Conservation (phyloP, 2,329 filamentous ascomycete genomes). For the Verticillium nonalfalfae region DNA sequence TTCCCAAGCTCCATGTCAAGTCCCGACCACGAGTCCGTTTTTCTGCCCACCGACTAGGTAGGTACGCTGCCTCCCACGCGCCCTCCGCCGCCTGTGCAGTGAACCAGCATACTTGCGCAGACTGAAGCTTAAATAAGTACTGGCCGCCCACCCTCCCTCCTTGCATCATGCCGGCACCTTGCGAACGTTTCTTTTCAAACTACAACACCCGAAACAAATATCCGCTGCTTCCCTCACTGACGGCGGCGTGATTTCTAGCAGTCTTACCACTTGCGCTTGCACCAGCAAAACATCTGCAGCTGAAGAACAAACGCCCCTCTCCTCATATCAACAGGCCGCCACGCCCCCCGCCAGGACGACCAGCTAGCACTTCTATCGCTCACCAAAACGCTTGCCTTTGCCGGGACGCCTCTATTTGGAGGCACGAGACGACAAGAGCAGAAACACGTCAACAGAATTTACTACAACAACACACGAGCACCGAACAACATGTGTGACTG, state of each 20-base stretch:
- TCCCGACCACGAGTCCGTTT: neutral
- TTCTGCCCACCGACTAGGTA: neutral
- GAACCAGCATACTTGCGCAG: neutral
- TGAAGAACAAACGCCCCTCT: neutral
- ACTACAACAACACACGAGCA: neutral
- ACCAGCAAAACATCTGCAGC: neutral
- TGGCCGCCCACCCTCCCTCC: neutral
- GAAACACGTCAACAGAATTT: neutral
- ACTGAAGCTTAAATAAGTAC: neutral
- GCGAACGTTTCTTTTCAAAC: neutral
- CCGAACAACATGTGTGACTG: constrained; percentile 39
- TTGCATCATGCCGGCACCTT: neutral
- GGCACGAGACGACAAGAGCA: neutral
- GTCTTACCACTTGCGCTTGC: neutral
- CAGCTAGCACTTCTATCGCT: neutral
- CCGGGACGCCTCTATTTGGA: neutral
- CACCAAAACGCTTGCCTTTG: neutral
- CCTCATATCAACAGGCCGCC: neutral
- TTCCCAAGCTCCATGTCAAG: neutral
- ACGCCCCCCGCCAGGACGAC: neutral
- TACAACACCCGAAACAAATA: neutral
- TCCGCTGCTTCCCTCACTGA: neutral
- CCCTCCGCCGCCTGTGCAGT: neutral
- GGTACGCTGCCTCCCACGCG: neutral
- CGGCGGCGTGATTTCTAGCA: neutral